Base-by-base conservation (phyloP, 1,284 basidiomycete genomes). In the Ustilago nuda region DNA sequence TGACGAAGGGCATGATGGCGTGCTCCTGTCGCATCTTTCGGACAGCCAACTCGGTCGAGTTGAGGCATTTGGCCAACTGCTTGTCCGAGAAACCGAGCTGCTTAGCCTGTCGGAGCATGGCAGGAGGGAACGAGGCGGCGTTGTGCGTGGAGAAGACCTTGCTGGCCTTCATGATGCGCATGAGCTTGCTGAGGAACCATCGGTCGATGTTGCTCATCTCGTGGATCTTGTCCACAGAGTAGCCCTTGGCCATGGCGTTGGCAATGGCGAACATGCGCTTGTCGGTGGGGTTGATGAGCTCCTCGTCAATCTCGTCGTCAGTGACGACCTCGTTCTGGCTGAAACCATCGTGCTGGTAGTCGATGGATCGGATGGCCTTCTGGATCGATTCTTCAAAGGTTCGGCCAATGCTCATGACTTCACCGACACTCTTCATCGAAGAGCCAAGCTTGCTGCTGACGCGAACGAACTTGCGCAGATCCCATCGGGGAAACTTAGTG, bases 371-470 rank as follows among this genome's bases (percentile, higher is more conserved):
- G 76, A 99, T 98, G 1, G 96, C 96, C 88, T 98, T 98, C 87
- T 99, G 96, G 72, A 98, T 92, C 0, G 94, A 95, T 88, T 99
- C 96, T 87, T 98, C 96, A 82, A 99, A 99, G 12, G 94, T 97
- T 79, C 96, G 90, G 30, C 96, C 97, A 78, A 99, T 98, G 76
- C 93, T 94, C 97, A 99, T 99, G 65, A 99, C 96, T 87, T 99
- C 96, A 64, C 96, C 96, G 7, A 99, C 97, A 84, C 93, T 94
- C 91, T 99, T 99, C 96, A 99, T 84, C 46, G 70, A 76, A 57
- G 79, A 81, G 33, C 83, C 83, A 37, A 84, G 72, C 76, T 82
- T 83, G 59, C 77, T 78, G 72, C 76, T 79, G 59, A 84, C 83
- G 19, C 83, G 77, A 82, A 87, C 93, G 88, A 99, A 99, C 90